phyloP scores from a whole-genome alignment of 75 land plant species.

The Picea sitchensis region DNA sequence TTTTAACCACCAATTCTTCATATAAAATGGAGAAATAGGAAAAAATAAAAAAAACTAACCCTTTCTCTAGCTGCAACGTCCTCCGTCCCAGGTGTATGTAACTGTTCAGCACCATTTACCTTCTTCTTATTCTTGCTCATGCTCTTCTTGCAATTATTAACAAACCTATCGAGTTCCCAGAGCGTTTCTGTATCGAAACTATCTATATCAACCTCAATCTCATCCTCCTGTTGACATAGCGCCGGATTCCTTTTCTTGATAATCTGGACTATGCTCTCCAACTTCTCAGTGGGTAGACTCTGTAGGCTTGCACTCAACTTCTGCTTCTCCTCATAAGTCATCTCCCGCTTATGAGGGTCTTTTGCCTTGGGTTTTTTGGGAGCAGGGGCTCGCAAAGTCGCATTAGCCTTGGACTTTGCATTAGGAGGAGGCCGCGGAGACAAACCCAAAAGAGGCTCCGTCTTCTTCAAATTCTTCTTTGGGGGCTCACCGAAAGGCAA shows the following conservation, averaged over 20 bases:
- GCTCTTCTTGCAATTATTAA: constrained; percentile 18
- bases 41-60: not conserved
- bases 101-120: not conserved
- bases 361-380: constrained; percentile 37
- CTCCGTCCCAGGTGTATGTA: not conserved
- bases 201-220: constrained; percentile 60
- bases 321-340: constrained; percentile 53
- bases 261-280: constrained; percentile 49
- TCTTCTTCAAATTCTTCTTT: constrained; percentile 15
- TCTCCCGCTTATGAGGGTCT: constrained; percentile 36
- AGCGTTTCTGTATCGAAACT: constrained; percentile 47
- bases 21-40: too few relatives aligned
- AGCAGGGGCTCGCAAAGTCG: constrained; percentile 12
- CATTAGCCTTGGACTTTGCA: not conserved
- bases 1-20: too few relatives aligned
- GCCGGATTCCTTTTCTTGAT: constrained; percentile 36
- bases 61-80: not conserved
- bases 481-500: not conserved
- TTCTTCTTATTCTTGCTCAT: constrained; percentile 16
- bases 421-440: not conserved
- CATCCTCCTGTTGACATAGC: constrained; percentile 42
- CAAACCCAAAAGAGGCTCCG: constrained; percentile 2
- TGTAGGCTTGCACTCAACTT: constrained; percentile 42
- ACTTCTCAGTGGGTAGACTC: constrained; percentile 43
- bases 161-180: constrained; percentile 54